Evolutionary conservation across 306 rosid species (phyloP), one percentile per base, ranked within the genome.

Genomic region (Quercus agrifolia): DNA sequence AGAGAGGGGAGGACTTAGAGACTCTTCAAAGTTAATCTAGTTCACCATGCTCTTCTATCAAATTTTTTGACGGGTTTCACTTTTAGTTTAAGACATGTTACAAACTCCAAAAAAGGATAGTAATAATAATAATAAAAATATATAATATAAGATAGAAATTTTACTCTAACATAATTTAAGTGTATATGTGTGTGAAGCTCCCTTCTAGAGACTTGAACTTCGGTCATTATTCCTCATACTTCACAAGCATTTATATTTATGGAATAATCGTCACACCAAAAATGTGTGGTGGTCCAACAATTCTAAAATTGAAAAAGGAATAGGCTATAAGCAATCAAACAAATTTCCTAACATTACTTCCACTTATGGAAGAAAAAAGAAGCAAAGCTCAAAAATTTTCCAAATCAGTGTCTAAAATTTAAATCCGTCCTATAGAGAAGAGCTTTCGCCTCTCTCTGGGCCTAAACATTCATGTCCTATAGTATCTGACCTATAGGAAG

Each of bases 321-420:
- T 2, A 49, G 54, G 17, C 17, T 49, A 41, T 49, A 41, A 92
- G 83, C 77, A 88, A 88, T 73, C 80, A 35, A 6, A 83, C 89
- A 7, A 82, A 84, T 35, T 82, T 30, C 17, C 18, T 1, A 30
- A 35, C 23, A 19, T 2, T 33, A 35, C 25, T 67, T 67, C 49
- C 51, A 33, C 51, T 35, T 67, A 18, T 6, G 44, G 25, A 18
- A 35, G 14, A 3, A 35, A 35, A 33, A 35, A 35, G 15, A 68
- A 66, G 20, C 23, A 0, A 35, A 68, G 51, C 28, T 7, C 2
- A 12, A 35, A 35, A 68, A 35, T 1, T 33, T 35, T 52, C 12
- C 17, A 33, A 35, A 33, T 19, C 19, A n/a, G 41, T 27, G 35
- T 4, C 72, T n/a, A 68, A 9, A 68, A 18, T 33, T 68, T 41